Evolutionary conservation across 2,329 filamentous ascomycete genomes (phyloP), one percentile per base, ranked within the genome.

Genomic region (Cadophora malorum): DNA sequence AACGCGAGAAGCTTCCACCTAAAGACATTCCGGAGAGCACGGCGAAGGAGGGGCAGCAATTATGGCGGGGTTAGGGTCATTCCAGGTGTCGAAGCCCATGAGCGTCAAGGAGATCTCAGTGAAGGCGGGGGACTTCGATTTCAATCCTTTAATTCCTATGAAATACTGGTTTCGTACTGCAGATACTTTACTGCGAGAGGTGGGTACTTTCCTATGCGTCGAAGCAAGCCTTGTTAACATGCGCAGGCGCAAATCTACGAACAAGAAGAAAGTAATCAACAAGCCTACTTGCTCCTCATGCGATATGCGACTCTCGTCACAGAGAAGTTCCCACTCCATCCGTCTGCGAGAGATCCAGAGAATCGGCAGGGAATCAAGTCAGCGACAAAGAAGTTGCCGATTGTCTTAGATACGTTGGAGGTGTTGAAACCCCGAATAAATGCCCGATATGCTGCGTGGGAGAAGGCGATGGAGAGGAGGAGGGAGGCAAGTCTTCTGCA

Each of bases 251-350:
- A 88, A 63, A 93, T 95, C 74, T 97, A 97, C 77, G 86, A 96
- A 75, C 86, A 87, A 52, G 95, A 98, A 79, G 90, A 91, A 75
- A 94, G 97, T 79, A 88, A 93, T 71, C 88, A 94, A 74, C 91
- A 96, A 76, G 92, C 95, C 4, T 99, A 97, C 79, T 86, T 97
- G 65, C 88, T 98, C 68, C 87, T 97, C n/a, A 93, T 96, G 78
- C 90, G 96, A 73, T 94, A 97, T 80, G 93, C 93, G 10, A 86
- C 90, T 64, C 88, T 99, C n/a, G 87, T 97, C 28, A 82, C 97
- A 33, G 87, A 93, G 7, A 86, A 91, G 64, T 83, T 99, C 9
- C 85, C 87, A 0, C 85, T 82, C 1, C 96, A 98, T 74, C 94
- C 95, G 1, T 88, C 96, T 66, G 88, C 88, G 56, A 90, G 87